These are phyloP conservation scores for Fusarium sp. DNA, from an alignment of 2,329 filamentous ascomycete species.

Conservation along the genomic window DNA sequence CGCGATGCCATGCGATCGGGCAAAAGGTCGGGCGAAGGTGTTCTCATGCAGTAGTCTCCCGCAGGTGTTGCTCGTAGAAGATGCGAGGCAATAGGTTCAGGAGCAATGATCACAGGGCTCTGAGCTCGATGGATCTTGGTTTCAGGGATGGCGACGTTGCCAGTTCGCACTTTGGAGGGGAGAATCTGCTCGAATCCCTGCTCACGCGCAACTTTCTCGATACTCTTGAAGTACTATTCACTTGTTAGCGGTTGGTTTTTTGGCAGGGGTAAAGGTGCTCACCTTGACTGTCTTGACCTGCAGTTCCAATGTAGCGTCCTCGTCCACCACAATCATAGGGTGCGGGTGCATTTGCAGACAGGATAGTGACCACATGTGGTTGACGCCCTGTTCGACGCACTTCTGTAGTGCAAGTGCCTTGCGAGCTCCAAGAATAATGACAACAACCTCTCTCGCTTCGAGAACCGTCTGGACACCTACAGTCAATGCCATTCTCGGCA, in stretches of 20 bases:
- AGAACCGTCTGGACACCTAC: conserved; percentile 87
- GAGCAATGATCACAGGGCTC: conserved; percentile 60
- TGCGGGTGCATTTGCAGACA: conserved; percentile 83
- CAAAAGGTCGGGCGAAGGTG: conserved; percentile 68
- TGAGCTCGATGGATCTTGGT: conserved; percentile 58
- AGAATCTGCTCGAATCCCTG: conserved; percentile 69
- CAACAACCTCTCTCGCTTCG: conserved; percentile 82
- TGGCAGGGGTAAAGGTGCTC: conserved; percentile 20
- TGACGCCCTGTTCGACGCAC: conserved; percentile 83
- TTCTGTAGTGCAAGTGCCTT: conserved; percentile 83
- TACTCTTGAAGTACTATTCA: conserved; percentile 74
- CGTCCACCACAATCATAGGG: conserved; percentile 84
- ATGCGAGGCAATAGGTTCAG: conserved; percentile 66
- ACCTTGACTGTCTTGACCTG: conserved; percentile 79
- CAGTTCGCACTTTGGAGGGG: conserved; percentile 66
- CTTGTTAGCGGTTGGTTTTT: neutral
- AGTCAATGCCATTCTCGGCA: conserved; percentile 84
- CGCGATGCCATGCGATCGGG: conserved; percentile 71
- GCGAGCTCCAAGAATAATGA: conserved; percentile 84
- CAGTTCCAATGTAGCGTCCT: conserved; percentile 79
- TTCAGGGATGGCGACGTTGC: conserved; percentile 54
- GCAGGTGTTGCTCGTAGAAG: conserved; percentile 66
- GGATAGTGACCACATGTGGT: conserved; percentile 92
- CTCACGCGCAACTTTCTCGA: conserved; percentile 70
- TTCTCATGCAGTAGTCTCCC: conserved; percentile 65